Evolutionary conservation across 495 filamentous ascomycete species (phyloP).

Genomic region (Penicillium bialowiezense): DNA sequence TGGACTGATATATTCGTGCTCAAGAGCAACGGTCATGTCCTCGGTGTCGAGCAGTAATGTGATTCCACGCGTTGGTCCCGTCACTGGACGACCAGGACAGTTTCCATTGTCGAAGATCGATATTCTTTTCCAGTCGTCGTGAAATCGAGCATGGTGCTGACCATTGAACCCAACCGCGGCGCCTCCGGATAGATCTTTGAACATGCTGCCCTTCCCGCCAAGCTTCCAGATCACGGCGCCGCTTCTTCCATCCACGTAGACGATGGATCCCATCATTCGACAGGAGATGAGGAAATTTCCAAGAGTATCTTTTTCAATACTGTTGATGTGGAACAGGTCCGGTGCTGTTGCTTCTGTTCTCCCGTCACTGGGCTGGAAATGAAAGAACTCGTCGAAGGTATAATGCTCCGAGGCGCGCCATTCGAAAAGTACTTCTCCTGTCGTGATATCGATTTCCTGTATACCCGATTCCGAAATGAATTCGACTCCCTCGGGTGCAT

Average conservation of each 20-base stretch:
- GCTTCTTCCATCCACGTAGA: slow-evolving; percentile 47
- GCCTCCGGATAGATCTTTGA: slow-evolving; percentile 7
- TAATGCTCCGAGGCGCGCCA: slow-evolving; percentile 29
- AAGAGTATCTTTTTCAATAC: slow-evolving; percentile 23
- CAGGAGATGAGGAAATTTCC: slow-evolving; percentile 54
- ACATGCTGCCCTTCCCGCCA: slow-evolving; percentile 28
- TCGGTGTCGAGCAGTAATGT: not conserved
- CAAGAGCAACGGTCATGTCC: not conserved
- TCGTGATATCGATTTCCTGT: slow-evolving; percentile 41
- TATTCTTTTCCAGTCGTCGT: slow-evolving; percentile 12
- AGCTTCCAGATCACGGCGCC: slow-evolving; percentile 52
- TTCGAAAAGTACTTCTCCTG: slow-evolving; percentile 30
- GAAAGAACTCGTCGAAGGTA: slow-evolving; percentile 16
- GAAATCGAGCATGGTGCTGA: slow-evolving; percentile 22
- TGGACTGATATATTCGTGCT: not conserved
- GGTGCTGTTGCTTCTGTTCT: not conserved
- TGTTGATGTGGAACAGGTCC: slow-evolving; percentile 32
- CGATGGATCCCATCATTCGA: slow-evolving; percentile 46
- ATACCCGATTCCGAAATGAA: slow-evolving; percentile 39
- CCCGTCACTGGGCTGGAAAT: not conserved
- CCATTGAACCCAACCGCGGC: slow-evolving; percentile 5
- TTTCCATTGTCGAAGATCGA: slow-evolving; percentile 21
- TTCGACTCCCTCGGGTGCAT: slow-evolving; percentile 16
- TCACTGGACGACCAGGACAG: not conserved
- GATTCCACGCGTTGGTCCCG: not conserved